Conservation (phyloP, 495 filamentous ascomycete genomes). For the Penicillium arizonense region DNA sequence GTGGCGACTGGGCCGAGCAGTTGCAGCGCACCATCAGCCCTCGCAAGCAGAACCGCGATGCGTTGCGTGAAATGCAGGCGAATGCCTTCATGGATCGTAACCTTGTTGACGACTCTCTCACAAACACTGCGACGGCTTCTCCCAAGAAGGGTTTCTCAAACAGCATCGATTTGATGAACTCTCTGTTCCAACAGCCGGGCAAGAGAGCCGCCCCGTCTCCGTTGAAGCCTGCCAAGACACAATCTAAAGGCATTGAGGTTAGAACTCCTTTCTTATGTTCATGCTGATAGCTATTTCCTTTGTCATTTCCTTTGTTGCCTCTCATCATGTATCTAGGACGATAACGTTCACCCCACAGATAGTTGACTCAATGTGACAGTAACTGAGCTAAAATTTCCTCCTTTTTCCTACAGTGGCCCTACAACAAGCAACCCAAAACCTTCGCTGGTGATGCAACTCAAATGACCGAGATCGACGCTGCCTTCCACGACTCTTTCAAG, state of each 20-base stretch:
- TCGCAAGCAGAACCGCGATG: constrained; percentile 76
- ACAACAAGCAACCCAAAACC: constrained; percentile 72
- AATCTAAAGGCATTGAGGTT: constrained; percentile 70
- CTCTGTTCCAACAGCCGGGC: constrained; percentile 61
- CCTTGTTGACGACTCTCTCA: constrained; percentile 32
- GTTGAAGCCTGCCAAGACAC: constrained; percentile 41
- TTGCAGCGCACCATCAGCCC: constrained; percentile 90
- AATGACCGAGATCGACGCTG: constrained; percentile 56
- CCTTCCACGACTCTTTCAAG: constrained; percentile 64
- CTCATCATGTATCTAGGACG: constrained; percentile 24
- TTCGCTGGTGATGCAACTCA: constrained; percentile 54
- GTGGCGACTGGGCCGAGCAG: constrained; percentile 84
- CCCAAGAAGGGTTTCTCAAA: constrained; percentile 65
- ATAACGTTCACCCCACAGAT: constrained; percentile 16
- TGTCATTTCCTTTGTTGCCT: constrained; percentile 10
- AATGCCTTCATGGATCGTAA: constrained; percentile 46
- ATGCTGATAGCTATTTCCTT: constrained; percentile 13
- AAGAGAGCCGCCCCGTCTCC: constrained; percentile 36
- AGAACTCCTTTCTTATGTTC: constrained; percentile 51
- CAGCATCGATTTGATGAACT: constrained; percentile 90
- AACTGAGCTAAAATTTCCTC: constrained; percentile 35
- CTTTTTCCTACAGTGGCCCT: constrained; percentile 73
- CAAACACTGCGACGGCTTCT: constrained; percentile 22
- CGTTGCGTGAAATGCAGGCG: constrained; percentile 58
- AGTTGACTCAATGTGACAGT: constrained; percentile 26